phyloP scores from a whole-genome alignment of 2,329 filamentous ascomycete genomes.

The Chaetomiaceae sp. region DNA sequence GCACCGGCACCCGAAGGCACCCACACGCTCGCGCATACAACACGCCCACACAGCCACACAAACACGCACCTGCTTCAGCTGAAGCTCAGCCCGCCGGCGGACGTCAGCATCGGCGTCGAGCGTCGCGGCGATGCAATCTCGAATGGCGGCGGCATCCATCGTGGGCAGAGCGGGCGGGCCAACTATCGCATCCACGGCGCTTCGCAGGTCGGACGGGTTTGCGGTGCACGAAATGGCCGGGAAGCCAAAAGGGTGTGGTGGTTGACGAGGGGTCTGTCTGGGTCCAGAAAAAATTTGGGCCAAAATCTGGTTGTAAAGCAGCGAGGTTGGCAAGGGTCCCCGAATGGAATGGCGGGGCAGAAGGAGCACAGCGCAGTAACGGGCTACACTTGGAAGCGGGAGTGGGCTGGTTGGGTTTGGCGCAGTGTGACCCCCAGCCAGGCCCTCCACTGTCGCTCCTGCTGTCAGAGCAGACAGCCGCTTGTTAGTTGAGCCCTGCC shows the following conservation, averaged over 20 bases:
- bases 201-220: conserved; percentile 12
- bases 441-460: no score
- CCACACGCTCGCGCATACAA: not conserved
- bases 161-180: conserved; percentile 24
- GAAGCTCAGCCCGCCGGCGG: conserved; percentile 69
- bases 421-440: no score
- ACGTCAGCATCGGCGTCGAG: conserved; percentile 68
- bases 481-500: not conserved
- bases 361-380: no score
- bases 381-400: not conserved
- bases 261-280: conserved; percentile 22
- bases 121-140: conserved; percentile 70
- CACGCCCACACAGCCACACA: not conserved
- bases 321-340: conserved; percentile 17
- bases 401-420: conserved; percentile 14
- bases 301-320: conserved; percentile 21
- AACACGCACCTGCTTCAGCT: conserved; percentile 68
- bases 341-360: conserved; percentile 24
- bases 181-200: conserved; percentile 23
- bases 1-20: no score
- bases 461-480: conserved; percentile 13
- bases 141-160: conserved; percentile 71
- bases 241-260: conserved; percentile 16
- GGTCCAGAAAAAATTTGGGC: conserved; percentile 27
- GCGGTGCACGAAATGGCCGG: conserved; percentile 13